Percentiles rank a stretch among this genome's conserved stretches.
These are phyloP conservation scores for Xylaria venustula DNA, from an alignment of 495 filamentous ascomycete species.

Conservation along the genomic window DNA sequence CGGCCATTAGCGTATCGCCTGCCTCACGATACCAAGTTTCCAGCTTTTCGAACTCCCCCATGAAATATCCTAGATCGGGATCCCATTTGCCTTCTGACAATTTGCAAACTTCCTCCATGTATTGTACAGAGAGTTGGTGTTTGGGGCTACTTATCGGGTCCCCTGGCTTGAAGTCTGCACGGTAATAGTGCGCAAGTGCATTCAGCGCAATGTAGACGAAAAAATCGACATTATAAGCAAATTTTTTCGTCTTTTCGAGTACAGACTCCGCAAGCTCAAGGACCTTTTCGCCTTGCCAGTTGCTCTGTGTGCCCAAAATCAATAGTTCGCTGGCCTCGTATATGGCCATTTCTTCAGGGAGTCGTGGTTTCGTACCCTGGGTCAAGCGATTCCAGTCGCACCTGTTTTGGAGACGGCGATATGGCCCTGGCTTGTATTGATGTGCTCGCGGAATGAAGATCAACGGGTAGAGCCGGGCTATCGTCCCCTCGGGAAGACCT, in stretches of 20 bases:
- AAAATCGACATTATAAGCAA: constrained; percentile 28
- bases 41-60: constrained; percentile 28
- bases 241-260: constrained; percentile 27
- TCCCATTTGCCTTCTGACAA: constrained; percentile 30
- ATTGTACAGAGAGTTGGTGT: constrained; percentile 25
- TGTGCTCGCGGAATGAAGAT: constrained; percentile 31
- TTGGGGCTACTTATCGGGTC: constrained; percentile 14
- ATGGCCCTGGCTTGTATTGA: constrained; percentile 24
- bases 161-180: constrained; percentile 17
- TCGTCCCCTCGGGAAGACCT: constrained; percentile 27
- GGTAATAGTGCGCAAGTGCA: constrained; percentile 26
- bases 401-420: constrained; percentile 28
- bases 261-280: constrained; percentile 27
- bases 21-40: constrained; percentile 30
- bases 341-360: constrained; percentile 26
- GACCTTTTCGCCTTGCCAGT: constrained; percentile 26
- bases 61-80: constrained; percentile 29
- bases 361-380: constrained; percentile 24
- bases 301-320: constrained; percentile 24
- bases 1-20: constrained; percentile 20
- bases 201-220: constrained; percentile 29
- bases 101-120: constrained; percentile 23
- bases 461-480: constrained; percentile 26
- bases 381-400: constrained; percentile 24
- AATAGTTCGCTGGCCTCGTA: constrained; percentile 29